These are phyloP conservation scores for Echinochloa phyllopogon DNA, from an alignment of 176 grass and related monocot genomes.

Conservation along the genomic window DNA sequence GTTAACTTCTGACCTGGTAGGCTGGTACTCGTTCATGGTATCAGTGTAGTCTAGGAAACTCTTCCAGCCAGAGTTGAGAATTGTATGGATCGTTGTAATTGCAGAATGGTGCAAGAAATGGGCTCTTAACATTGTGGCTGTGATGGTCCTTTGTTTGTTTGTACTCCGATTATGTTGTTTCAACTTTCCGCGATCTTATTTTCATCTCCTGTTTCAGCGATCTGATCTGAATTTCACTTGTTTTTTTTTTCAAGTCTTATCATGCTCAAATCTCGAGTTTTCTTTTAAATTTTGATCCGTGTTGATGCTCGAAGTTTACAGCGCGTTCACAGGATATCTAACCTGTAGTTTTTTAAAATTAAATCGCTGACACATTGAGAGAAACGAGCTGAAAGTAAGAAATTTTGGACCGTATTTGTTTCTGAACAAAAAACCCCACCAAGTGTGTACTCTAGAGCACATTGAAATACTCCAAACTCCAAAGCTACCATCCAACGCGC, in stretches of 20 bases:
- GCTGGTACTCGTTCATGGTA: neutral
- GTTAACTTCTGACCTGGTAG: constrained; percentile 39
- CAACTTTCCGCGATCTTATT: neutral
- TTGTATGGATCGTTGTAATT: neutral
- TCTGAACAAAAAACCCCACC: neutral
- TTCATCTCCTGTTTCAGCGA: too few relatives aligned
- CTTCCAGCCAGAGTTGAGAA: neutral
- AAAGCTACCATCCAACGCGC: neutral
- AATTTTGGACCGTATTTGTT: neutral
- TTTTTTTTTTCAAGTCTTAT: neutral
- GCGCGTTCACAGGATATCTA: neutral
- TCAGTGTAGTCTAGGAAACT: neutral
- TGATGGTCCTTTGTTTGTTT: neutral
- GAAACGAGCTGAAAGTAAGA: neutral
- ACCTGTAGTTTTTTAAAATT: neutral
- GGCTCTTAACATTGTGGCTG: neutral
- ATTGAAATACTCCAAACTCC: neutral
- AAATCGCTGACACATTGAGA: neutral
- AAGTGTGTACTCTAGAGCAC: neutral
- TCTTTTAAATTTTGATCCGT: neutral
- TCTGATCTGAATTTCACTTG: too few relatives aligned
- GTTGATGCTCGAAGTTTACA: neutral
- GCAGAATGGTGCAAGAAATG: constrained; percentile 16
- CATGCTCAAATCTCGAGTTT: neutral
- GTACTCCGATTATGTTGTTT: neutral